Evolutionary conservation across 2,329 filamentous ascomycete species (phyloP), one percentile per base, ranked within the genome.

Genomic region (Aureobasidium sp.): DNA sequence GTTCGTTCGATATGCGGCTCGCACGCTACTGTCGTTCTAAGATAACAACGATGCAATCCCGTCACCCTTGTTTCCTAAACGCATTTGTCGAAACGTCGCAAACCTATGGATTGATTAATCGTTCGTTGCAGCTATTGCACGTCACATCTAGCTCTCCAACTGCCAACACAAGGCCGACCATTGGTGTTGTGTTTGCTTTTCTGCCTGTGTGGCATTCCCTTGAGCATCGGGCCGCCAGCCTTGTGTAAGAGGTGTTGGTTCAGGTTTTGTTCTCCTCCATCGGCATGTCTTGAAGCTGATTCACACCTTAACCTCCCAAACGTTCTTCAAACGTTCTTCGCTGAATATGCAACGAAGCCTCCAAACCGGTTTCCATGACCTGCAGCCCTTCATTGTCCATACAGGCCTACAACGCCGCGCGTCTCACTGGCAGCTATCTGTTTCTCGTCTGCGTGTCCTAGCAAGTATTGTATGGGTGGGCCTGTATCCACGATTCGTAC

Each of bases 241-340:
- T 29, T 57, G 53, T 34, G 11, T 27, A 32, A 36, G 30, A 27
- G n/a, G 27, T 44, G 37, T 4, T 55, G 14, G n/a, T 45, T 34
- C 53, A 57, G 9, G 30, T 45, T 45, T 45, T 57, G 27, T 36
- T 45, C 27, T 45, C 16, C 27, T 21, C 21, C 29, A n/a, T 36
- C n/a, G n/a, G 14, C 53, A 25, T 44, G 34, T 47, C 39, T 29
- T 25, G 36, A 32, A 42, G 16, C 8, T 58, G 41, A 37, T 58
- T 29, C 30, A 36, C 36, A 21, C 27, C 37, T 32, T 42, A 48
- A 37, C 42, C 54, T 48, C 54, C 42, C 41, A 48, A 48, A 47
- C 54, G 42, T 48, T 48, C 42, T 29, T 30, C 41, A 58, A 58
- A 58, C 53, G 53, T 57, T 45, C 53, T 45, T 57, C 50, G 49